phyloP scores from a whole-genome alignment of 202 grass and related monocot genomes.

The Bolboschoenoplectus hybrid region DNA sequence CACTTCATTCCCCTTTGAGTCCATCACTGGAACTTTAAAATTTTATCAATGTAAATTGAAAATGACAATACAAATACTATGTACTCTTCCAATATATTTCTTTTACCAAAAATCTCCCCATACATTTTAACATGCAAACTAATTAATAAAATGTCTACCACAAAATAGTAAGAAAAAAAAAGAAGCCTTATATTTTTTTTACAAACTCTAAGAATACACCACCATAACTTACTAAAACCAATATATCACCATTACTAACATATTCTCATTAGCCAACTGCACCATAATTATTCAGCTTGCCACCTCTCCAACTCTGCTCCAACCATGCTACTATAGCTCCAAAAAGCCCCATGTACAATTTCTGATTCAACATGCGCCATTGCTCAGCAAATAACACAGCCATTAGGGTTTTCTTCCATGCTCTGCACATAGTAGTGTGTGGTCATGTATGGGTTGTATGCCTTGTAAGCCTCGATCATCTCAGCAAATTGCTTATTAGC shows the following conservation, averaged over 20 bases:
- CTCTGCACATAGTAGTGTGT: conserved; percentile 63
- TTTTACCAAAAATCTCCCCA: not conserved
- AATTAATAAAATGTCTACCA: conserved; percentile 24
- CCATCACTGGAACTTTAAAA: not conserved
- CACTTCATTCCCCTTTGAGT: not conserved
- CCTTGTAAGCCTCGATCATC: conserved; percentile 57
- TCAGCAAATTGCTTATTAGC: conserved; percentile 46
- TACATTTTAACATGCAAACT: conserved; percentile 4
- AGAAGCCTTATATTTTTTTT: conserved; percentile 13
- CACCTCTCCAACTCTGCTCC: not conserved
- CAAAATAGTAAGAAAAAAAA: not conserved
- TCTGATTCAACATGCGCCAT: not conserved
- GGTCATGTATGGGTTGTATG: conserved; percentile 48
- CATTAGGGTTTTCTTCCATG: conserved; percentile 81
- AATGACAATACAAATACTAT: conserved; percentile 7
- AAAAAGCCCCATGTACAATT: not conserved
- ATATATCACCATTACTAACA: not conserved
- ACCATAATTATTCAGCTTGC: not conserved
- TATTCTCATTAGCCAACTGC: not conserved
- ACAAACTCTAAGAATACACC: conserved; percentile 12
- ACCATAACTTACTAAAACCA: conserved; percentile 16
- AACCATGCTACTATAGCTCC: not conserved
- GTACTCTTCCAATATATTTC: conserved; percentile 5
- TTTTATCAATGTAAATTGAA: conserved; percentile 8
- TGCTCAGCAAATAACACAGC: conserved; percentile 64